Evolutionary conservation across 768 basidiomycete species (phyloP).

Genomic region (Paxillus involutus): DNA sequence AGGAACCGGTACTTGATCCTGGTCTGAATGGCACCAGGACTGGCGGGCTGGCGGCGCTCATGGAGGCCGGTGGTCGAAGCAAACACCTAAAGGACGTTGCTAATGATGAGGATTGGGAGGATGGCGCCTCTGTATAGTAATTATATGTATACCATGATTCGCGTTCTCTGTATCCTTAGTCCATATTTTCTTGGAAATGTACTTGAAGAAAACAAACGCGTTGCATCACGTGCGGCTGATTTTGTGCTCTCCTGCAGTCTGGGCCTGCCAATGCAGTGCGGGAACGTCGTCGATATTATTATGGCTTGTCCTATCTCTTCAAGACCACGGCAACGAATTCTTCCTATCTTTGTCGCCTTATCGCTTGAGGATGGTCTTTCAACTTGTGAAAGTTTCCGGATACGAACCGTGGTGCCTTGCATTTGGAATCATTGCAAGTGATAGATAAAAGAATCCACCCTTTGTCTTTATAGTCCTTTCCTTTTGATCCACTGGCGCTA

Average conservation of each 20-base stretch:
- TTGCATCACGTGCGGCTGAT: background rate
- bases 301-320: too few species aligned
- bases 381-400: background rate
- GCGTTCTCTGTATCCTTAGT: slow-evolving; percentile 2
- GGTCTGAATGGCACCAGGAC: slow-evolving; percentile 11
- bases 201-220: background rate
- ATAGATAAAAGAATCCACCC: background rate
- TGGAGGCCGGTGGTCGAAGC: slow-evolving; percentile 24
- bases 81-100: slow-evolving; percentile 13
- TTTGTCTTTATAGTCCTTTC: background rate
- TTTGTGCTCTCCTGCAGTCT: background rate
- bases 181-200: background rate
- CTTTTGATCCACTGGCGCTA: background rate
- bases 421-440: background rate
- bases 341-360: background rate
- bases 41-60: slow-evolving; percentile 19
- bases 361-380: background rate
- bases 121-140: slow-evolving; percentile 24
- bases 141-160: background rate
- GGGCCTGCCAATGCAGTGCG: too few species aligned
- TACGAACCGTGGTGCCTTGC: background rate
- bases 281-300: too few species aligned
- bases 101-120: slow-evolving; percentile 32
- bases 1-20: slow-evolving; percentile 20
- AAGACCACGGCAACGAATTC: background rate